Percentiles rank a stretch among this genome's conserved stretches.
Evolutionary conservation across 176 grass and related monocot genomes (phyloP).

Genomic region (Juncus inflexus): DNA sequence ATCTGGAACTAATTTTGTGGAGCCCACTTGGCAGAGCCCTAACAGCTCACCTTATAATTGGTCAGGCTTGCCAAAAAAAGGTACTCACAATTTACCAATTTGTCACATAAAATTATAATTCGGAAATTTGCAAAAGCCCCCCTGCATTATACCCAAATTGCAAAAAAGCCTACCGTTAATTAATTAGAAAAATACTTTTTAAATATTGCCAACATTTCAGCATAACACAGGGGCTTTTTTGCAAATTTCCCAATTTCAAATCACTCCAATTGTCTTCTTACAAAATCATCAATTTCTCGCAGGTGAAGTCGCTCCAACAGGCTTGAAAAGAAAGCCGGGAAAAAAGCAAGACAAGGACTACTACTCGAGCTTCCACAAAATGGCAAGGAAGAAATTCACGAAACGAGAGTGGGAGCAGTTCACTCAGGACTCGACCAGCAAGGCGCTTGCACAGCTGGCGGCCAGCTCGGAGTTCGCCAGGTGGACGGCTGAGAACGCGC

Average conservation of each 20-base stretch:
- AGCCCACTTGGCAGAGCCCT: conserved; percentile 36
- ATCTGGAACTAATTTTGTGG: conserved; percentile 32
- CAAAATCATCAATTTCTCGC: conserved; percentile 13
- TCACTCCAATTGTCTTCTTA: too few species aligned
- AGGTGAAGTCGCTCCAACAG: conserved; percentile 33
- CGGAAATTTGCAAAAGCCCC: too few species aligned
- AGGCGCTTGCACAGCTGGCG: conserved; percentile 45
- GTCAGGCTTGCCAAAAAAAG: conserved; percentile 50
- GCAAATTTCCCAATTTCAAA: too few species aligned
- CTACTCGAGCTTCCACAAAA: conserved; percentile 78
- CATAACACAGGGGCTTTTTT: too few species aligned
- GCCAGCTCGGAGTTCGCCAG: conserved; percentile 60
- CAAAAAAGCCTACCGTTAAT: too few species aligned
- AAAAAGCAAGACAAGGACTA: conserved; percentile 42
- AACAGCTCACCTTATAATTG: conserved; percentile 33
- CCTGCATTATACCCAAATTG: too few species aligned
- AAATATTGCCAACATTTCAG: too few species aligned
- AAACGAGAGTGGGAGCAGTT: conserved; percentile 81
- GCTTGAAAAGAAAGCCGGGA: conserved; percentile 23
- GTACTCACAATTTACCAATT: conserved; percentile 24
- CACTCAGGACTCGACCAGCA: conserved; percentile 57
- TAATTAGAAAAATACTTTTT: too few species aligned
- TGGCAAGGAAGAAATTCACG: conserved; percentile 50
- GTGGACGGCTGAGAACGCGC: conserved; percentile 78
- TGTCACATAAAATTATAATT: neutral